Conservation (phyloP, 176 grass and related monocot species). For the Oryza brachyantha region DNA sequence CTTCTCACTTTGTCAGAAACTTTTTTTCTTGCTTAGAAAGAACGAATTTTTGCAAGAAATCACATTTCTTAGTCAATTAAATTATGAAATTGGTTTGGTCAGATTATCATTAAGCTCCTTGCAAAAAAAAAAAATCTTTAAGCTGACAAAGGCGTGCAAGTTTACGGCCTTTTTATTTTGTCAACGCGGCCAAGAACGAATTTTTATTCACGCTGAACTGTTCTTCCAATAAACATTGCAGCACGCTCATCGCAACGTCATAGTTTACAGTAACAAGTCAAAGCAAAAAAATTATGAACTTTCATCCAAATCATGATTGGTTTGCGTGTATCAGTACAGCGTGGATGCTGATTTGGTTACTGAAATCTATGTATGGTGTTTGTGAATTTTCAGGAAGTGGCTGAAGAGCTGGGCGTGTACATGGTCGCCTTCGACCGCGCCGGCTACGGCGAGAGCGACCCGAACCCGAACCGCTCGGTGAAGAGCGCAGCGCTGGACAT, state of each 20-base stretch:
- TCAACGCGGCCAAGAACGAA: not conserved
- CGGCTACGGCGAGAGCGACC: slow-evolving; percentile 71
- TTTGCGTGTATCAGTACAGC: not conserved
- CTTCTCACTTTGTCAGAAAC: not conserved
- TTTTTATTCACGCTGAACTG: not conserved
- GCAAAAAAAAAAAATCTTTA: too few species aligned
- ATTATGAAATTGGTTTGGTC: not conserved
- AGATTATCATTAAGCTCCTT: not conserved
- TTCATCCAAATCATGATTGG: not conserved
- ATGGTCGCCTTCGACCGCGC: slow-evolving; percentile 77
- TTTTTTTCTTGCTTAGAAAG: not conserved
- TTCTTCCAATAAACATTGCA: not conserved
- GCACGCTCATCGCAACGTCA: not conserved
- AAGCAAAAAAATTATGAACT: not conserved
- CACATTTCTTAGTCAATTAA: not conserved
- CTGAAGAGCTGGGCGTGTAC: slow-evolving; percentile 64
- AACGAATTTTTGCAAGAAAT: not conserved
- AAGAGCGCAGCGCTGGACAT: slow-evolving; percentile 56
- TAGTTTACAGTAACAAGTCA: not conserved
- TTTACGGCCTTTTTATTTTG: not conserved
- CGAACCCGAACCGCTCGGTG: slow-evolving; percentile 52
- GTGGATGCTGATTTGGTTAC: not conserved
- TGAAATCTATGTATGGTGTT: not conserved
- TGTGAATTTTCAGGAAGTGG: slow-evolving; percentile 42
- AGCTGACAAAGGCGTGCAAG: not conserved